Evolutionary conservation across 2,329 filamentous ascomycete genomes (phyloP).

Genomic region (Septoria linicola): DNA sequence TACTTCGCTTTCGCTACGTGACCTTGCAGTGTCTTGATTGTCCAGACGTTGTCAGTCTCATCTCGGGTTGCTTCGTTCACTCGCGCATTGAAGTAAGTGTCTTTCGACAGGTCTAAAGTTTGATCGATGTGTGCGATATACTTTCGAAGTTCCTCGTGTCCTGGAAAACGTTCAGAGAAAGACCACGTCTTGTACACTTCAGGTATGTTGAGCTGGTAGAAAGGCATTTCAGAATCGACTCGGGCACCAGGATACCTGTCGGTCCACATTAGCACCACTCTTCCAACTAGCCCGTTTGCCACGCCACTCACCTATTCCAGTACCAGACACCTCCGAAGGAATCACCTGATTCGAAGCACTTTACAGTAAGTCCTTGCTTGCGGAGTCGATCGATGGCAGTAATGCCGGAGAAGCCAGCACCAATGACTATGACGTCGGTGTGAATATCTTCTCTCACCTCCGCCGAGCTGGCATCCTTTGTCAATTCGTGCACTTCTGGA

Average conservation of each 20-base stretch:
- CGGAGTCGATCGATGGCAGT: constrained; percentile 40
- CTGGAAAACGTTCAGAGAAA: constrained; percentile 44
- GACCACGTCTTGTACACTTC: constrained; percentile 55
- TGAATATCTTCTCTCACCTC: constrained; percentile 11
- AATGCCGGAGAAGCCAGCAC: constrained; percentile 45
- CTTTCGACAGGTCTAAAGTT: constrained; percentile 56
- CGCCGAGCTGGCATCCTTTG: constrained; percentile 1
- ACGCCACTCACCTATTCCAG: constrained; percentile 37
- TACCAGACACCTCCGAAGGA: constrained; percentile 43
- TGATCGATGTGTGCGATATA: constrained; percentile 64
- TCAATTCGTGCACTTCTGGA: constrained; percentile 19
- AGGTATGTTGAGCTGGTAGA: constrained; percentile 50
- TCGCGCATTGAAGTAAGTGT: constrained; percentile 57
- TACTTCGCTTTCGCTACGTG: constrained; percentile 35
- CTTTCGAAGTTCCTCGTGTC: constrained; percentile 46
- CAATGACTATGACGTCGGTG: constrained; percentile 36
- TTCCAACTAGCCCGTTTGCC: background rate
- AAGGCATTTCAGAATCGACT: constrained; percentile 49
- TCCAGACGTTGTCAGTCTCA: constrained; percentile 50
- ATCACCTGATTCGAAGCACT: constrained; percentile 40
- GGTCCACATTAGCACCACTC: background rate
- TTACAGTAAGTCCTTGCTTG: constrained; percentile 36
- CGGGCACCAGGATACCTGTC: constrained; percentile 47
- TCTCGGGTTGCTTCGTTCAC: constrained; percentile 56
- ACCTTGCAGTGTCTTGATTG: constrained; percentile 52